Evolutionary conservation across 805 yeast species (phyloP).

Genomic region (Metschnikowia cerradonensis): DNA sequence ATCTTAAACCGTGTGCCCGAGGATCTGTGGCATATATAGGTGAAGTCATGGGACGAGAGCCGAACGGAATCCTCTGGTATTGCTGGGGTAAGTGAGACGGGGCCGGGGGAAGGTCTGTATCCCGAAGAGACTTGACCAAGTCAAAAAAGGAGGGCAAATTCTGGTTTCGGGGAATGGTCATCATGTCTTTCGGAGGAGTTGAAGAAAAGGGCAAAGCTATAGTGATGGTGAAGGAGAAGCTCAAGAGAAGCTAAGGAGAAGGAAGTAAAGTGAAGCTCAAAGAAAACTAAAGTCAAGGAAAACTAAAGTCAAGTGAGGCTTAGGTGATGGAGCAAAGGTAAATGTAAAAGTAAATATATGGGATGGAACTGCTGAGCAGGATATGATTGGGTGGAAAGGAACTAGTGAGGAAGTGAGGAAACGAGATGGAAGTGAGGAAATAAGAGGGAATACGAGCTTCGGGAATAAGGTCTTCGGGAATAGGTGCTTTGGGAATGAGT

Average conservation of each 20-base stretch:
- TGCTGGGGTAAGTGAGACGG: neutral
- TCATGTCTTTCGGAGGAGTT: neutral
- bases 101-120: neutral
- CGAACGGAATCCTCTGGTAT: neutral
- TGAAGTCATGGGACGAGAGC: neutral
- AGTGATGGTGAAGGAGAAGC: too few relatives aligned
- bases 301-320: too few relatives aligned
- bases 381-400: too few relatives aligned
- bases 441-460: neutral
- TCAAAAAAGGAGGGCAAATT: constrained; percentile 16
- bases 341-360: too few relatives aligned
- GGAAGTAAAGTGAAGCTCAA: too few relatives aligned
- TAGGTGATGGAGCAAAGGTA: too few relatives aligned
- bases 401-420: too few relatives aligned
- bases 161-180: constrained; percentile 3
- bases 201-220: neutral
- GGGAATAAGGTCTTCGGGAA: neutral
- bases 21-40: neutral
- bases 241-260: too few relatives aligned
- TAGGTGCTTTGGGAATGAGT: neutral
- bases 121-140: constrained; percentile 11
- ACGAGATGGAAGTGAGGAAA: neutral
- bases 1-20: too few relatives aligned
- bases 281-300: too few relatives aligned
- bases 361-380: too few relatives aligned